Evolutionary conservation across 2,329 filamentous ascomycete genomes (phyloP).

Genomic region (Sodiomyces alkalinus): DNA sequence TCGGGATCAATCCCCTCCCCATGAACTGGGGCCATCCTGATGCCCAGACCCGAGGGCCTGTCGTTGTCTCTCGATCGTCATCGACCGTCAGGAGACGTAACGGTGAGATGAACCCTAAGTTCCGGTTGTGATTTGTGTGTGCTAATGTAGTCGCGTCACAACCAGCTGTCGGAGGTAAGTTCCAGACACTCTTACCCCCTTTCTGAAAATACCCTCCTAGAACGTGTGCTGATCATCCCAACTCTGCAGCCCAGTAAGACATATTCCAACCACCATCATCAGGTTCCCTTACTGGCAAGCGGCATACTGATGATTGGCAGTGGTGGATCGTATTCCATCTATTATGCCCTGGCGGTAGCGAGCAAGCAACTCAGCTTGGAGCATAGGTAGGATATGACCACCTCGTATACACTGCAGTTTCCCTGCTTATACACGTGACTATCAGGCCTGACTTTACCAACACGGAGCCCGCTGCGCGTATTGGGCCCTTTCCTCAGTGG

Average conservation of each 20-base stretch:
- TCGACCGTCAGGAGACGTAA: slow-evolving; percentile 70
- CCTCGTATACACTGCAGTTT: not conserved
- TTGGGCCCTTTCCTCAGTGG: slow-evolving; percentile 86
- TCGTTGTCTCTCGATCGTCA: slow-evolving; percentile 66
- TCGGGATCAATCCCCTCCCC: slow-evolving; percentile 79
- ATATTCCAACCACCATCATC: not conserved
- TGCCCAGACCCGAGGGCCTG: slow-evolving; percentile 61
- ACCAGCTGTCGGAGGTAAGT: slow-evolving; percentile 42
- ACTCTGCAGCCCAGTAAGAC: slow-evolving; percentile 20
- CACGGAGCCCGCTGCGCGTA: slow-evolving; percentile 78
- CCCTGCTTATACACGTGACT: not conserved
- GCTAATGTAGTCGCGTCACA: slow-evolving; percentile 3
- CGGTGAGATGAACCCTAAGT: slow-evolving; percentile 33
- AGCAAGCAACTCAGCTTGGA: slow-evolving; percentile 76
- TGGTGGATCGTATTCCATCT: slow-evolving; percentile 90
- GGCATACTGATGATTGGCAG: too few relatives aligned
- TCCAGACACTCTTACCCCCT: too few relatives aligned
- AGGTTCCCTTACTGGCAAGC: too few relatives aligned
- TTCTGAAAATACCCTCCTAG: too few relatives aligned
- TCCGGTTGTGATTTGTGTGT: too few relatives aligned
- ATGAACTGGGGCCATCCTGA: slow-evolving; percentile 79
- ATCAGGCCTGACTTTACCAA: slow-evolving; percentile 47
- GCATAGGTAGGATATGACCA: slow-evolving; percentile 44
- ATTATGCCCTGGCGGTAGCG: slow-evolving; percentile 84
- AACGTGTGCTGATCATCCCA: slow-evolving; percentile 1